Percentiles rank a stretch among this genome's conserved stretches.
phyloP scores from a whole-genome alignment of 495 filamentous ascomycete genomes.

The Lichina pygmaea region DNA sequence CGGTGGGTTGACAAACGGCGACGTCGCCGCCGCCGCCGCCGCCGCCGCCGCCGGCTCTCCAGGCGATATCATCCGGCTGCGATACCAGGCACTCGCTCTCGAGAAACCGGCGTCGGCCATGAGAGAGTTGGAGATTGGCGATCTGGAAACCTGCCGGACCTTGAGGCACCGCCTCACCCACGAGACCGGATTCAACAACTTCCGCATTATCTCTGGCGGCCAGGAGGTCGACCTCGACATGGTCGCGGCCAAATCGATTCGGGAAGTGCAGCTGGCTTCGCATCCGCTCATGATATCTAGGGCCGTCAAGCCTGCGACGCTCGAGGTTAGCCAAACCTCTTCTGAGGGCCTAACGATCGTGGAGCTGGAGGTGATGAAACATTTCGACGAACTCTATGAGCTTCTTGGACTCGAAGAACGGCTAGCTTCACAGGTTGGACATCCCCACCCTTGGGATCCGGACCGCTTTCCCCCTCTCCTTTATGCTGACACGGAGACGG shows the following conservation, averaged over 20 bases:
- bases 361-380: conserved; percentile 51
- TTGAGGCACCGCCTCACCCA: conserved; percentile 22
- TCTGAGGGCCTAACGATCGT: conserved; percentile 19
- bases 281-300: conserved; percentile 33
- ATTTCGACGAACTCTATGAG: conserved; percentile 66
- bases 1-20: conserved; percentile 9
- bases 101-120: conserved; percentile 22
- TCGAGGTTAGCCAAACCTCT: conserved; percentile 8
- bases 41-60: conserved; percentile 15
- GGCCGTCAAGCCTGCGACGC: conserved; percentile 16
- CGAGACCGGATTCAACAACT: conserved; percentile 1
- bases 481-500: background rate
- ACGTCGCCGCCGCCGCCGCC: conserved; percentile 13
- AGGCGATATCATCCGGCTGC: conserved; percentile 36
- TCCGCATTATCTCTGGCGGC: conserved; percentile 16
- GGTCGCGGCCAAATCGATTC: conserved; percentile 23
- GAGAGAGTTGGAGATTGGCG: conserved; percentile 30
- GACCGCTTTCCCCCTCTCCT: background rate
- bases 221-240: conserved; percentile 20
- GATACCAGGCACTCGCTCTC: conserved; percentile 48
- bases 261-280: conserved; percentile 24
- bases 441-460: background rate
- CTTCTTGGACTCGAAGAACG: conserved; percentile 52
- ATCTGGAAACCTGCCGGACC: conserved; percentile 39
- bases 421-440: conserved; percentile 35